These are phyloP conservation scores for Camellia lanceoleosa DNA, from an alignment of 148 eudicot genomes.

Conservation along the genomic window DNA sequence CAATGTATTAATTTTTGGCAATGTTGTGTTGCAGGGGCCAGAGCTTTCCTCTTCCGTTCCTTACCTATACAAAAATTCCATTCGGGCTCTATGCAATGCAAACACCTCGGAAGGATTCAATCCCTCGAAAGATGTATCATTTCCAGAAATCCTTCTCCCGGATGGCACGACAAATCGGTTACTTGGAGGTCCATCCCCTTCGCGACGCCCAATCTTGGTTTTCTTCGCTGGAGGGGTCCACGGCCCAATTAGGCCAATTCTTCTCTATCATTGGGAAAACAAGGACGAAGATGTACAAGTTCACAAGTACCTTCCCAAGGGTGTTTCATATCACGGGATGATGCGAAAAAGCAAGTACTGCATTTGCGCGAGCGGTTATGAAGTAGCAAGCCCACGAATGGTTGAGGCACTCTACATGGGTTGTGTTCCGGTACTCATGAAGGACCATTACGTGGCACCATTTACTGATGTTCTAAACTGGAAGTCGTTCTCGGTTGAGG, in stretches of 20 bases:
- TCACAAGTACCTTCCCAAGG: background rate
- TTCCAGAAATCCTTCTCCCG: background rate
- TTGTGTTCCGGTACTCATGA: background rate
- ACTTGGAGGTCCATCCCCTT: background rate
- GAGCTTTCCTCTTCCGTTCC: background rate
- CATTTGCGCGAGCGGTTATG: conserved; percentile 26
- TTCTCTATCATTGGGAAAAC: background rate
- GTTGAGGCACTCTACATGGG: background rate
- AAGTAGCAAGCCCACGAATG: conserved; percentile 24
- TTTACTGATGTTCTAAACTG: background rate
- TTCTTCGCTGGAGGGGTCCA: conserved; percentile 1
- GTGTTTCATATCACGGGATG: background rate
- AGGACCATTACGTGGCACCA: background rate
- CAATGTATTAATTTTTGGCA: too few species aligned
- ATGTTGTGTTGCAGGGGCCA: background rate
- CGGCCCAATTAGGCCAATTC: background rate
- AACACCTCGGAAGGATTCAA: background rate
- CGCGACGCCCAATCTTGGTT: background rate
- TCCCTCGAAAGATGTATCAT: background rate
- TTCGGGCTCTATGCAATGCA: background rate
- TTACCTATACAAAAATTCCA: background rate
- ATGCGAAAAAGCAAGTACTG: background rate
- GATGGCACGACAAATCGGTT: background rate
- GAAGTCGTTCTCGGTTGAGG: background rate
- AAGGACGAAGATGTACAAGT: conserved; percentile 1